Percentiles rank a stretch among this genome's conserved stretches.
Conservation (phyloP, 495 filamentous ascomycete species). For the Astrothelium subdiscretum region DNA sequence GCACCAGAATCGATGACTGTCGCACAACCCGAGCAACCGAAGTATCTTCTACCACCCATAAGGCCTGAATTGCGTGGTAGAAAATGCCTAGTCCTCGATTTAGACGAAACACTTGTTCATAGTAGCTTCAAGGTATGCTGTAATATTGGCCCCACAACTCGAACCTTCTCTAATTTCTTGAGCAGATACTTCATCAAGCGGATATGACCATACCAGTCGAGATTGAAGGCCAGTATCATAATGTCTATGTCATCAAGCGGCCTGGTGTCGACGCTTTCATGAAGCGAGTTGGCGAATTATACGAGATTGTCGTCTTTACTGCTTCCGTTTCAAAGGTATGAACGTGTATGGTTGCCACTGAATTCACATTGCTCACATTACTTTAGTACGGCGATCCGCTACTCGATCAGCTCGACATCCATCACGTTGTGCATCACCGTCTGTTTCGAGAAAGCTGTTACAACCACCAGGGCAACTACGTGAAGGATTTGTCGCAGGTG, state of each 20-base stretch:
- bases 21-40: conserved; percentile 29
- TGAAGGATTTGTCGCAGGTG: conserved; percentile 96
- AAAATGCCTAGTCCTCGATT: conserved; percentile 90
- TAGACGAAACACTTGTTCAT: conserved; percentile 97
- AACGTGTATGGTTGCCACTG: background rate
- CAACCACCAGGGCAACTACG: conserved; percentile 98
- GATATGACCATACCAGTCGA: conserved; percentile 99
- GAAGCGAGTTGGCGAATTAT: conserved; percentile 95
- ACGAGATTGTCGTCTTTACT: conserved; percentile 97
- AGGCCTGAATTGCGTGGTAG: conserved; percentile 64
- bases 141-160: too few relatives aligned
- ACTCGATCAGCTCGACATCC: conserved; percentile 93
- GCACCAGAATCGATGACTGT: conserved; percentile 13
- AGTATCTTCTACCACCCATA: conserved; percentile 70
- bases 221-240: conserved; percentile 97
- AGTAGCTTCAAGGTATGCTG: conserved; percentile 99
- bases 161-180: too few relatives aligned
- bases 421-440: conserved; percentile 90
- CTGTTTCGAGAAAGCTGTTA: conserved; percentile 98
- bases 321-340: conserved; percentile 96
- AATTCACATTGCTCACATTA: background rate
- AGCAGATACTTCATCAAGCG: conserved; percentile 91
- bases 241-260: conserved; percentile 98
- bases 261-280: conserved; percentile 97
- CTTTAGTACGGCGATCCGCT: conserved; percentile 87